phyloP scores from a whole-genome alignment of 1,284 basidiomycete species.

The Cystobasidium slooffiae region DNA sequence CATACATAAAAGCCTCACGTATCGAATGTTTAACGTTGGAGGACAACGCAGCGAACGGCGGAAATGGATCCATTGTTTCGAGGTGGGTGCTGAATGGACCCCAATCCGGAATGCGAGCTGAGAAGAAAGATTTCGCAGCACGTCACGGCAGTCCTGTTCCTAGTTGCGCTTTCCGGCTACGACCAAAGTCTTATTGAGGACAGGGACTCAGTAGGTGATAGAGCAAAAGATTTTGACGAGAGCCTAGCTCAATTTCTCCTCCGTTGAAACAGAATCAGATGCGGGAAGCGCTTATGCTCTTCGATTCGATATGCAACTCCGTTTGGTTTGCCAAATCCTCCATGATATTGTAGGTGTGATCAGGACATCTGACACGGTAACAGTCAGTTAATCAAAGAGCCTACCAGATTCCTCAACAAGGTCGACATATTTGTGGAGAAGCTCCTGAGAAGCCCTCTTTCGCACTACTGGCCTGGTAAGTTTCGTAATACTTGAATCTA shows the following conservation, averaged over 20 bases:
- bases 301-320: slow-evolving; percentile 77
- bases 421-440: slow-evolving; percentile 82
- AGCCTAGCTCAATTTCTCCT: slow-evolving; percentile 2
- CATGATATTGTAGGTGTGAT: slow-evolving; percentile 92
- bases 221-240: background rate
- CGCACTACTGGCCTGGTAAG: slow-evolving; percentile 79
- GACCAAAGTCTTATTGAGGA: slow-evolving; percentile 92
- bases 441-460: slow-evolving; percentile 78
- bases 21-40: slow-evolving; percentile 80
- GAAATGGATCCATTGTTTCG: slow-evolving; percentile 66
- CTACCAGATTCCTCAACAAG: slow-evolving; percentile 53
- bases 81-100: slow-evolving; percentile 8
- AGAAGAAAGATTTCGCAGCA: slow-evolving; percentile 9
- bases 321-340: slow-evolving; percentile 91
- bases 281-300: slow-evolving; percentile 45
- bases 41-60: slow-evolving; percentile 84
- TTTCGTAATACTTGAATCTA: background rate
- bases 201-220: slow-evolving; percentile 70
- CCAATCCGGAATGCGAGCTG: background rate
- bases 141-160: slow-evolving; percentile 76
- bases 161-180: slow-evolving; percentile 82
- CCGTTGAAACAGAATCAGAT: slow-evolving; percentile 33
- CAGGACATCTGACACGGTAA: slow-evolving; percentile 60
- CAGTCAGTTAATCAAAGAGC: background rate
- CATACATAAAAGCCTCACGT: slow-evolving; percentile 57